phyloP scores from a whole-genome alignment of 2,329 filamentous ascomycete genomes.

The Epichloe baconii region DNA sequence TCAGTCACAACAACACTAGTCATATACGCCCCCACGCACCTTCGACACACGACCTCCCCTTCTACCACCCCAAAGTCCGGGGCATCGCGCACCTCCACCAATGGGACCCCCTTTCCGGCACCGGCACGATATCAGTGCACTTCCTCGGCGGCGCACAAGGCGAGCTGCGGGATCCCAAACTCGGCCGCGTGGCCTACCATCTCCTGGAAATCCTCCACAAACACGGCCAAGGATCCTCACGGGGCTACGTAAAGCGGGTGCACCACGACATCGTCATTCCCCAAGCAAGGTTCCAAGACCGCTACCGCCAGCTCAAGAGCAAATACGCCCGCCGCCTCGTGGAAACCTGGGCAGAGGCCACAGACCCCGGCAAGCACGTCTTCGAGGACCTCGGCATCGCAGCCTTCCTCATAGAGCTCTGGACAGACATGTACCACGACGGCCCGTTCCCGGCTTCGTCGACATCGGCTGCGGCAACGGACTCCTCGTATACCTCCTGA shows the following conservation, averaged over 20 bases:
- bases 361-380: constrained; percentile 81
- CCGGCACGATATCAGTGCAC: constrained; percentile 45
- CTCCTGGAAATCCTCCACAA: constrained; percentile 58
- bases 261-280: constrained; percentile 68
- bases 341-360: constrained; percentile 70
- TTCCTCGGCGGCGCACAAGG: constrained; percentile 37
- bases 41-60: constrained; percentile 54
- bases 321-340: constrained; percentile 63
- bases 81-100: constrained; percentile 66
- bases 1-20: constrained; percentile 30
- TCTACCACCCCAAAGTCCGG: constrained; percentile 72
- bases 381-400: constrained; percentile 90
- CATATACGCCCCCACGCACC: constrained; percentile 65
- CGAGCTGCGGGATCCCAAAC: constrained; percentile 27
- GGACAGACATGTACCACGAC: constrained; percentile 64
- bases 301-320: constrained; percentile 66
- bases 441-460: constrained; percentile 67
- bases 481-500: constrained; percentile 71
- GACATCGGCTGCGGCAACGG: constrained; percentile 96
- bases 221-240: constrained; percentile 51
- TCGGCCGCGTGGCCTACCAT: constrained; percentile 54
- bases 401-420: constrained; percentile 84
- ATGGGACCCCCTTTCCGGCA: constrained; percentile 31
- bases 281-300: constrained; percentile 66
- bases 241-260: constrained; percentile 67